Conservation (phyloP, 495 filamentous ascomycete genomes). For the Penicillium egyptiacum region DNA sequence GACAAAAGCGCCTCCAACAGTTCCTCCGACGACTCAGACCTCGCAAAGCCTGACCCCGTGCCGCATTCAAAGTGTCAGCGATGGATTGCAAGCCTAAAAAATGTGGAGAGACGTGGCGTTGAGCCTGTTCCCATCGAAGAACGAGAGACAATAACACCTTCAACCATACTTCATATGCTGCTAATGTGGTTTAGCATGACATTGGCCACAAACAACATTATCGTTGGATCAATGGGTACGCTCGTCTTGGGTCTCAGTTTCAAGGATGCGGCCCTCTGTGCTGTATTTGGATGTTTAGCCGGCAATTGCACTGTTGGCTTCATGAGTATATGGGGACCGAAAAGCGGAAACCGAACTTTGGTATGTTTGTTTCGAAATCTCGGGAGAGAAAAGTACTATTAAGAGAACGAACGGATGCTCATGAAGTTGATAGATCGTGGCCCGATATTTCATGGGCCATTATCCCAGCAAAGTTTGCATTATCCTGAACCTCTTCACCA, state of each 20-base stretch:
- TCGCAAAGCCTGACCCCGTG: slow-evolving; percentile 12
- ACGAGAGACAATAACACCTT: slow-evolving; percentile 34
- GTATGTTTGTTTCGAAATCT: slow-evolving; percentile 33
- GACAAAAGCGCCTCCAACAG: slow-evolving; percentile 22
- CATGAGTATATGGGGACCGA: slow-evolving; percentile 72
- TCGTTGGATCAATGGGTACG: slow-evolving; percentile 67
- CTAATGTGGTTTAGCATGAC: slow-evolving; percentile 76
- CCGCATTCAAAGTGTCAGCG: slow-evolving; percentile 27
- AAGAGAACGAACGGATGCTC: background rate
- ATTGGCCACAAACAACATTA: slow-evolving; percentile 69
- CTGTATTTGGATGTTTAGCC: slow-evolving; percentile 60
- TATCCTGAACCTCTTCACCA: slow-evolving; percentile 65
- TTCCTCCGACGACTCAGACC: slow-evolving; percentile 17
- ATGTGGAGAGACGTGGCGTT: slow-evolving; percentile 68
- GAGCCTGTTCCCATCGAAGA: slow-evolving; percentile 61
- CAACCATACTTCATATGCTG: slow-evolving; percentile 57
- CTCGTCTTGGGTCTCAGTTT: slow-evolving; percentile 64
- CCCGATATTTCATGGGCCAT: slow-evolving; percentile 75
- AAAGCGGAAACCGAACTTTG: slow-evolving; percentile 70
- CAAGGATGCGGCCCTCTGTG: slow-evolving; percentile 62
- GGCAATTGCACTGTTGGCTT: slow-evolving; percentile 64
- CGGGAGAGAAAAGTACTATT: background rate
- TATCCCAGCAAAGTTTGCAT: slow-evolving; percentile 70
- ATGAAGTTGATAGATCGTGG: slow-evolving; percentile 53
- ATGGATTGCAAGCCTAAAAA: slow-evolving; percentile 43